Evolutionary conservation across 225 moss, liverwort and hornwort genomes (phyloP).

Genomic region (Marchantia paleacea): DNA sequence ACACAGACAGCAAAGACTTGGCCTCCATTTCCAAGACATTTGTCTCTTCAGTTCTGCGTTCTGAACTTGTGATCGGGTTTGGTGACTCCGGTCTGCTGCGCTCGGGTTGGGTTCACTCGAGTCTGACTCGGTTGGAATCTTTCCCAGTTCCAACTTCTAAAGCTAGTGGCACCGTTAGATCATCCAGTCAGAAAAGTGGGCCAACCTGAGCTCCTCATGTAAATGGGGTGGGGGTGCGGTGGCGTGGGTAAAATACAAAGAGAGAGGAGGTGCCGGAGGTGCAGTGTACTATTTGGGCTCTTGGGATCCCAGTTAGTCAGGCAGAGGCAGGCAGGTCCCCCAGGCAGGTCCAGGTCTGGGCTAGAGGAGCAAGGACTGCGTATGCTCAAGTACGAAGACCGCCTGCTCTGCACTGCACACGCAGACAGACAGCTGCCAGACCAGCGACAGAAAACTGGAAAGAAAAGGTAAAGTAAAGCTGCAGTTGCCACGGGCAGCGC

Average conservation of each 20-base stretch:
- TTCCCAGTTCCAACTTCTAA: background rate
- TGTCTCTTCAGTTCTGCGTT: too few species aligned
- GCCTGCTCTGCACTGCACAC: background rate
- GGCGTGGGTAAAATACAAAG: background rate
- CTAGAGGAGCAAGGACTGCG: background rate
- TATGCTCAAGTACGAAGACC: background rate
- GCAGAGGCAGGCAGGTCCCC: background rate
- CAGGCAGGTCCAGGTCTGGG: background rate
- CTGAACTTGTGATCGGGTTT: too few species aligned
- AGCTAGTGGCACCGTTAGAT: background rate
- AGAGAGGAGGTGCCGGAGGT: background rate
- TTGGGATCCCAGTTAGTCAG: background rate
- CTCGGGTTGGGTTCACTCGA: too few species aligned
- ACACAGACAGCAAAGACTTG: too few species aligned
- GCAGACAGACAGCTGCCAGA: slow-evolving; percentile 8
- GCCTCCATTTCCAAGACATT: too few species aligned
- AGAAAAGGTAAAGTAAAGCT: slow-evolving; percentile 3
- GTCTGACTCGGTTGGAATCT: background rate
- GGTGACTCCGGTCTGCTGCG: too few species aligned
- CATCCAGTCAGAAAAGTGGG: background rate
- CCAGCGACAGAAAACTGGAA: background rate
- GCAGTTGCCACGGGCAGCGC: background rate
- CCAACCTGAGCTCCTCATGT: background rate
- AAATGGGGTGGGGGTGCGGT: background rate
- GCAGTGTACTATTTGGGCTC: background rate